Evolutionary conservation across 1,284 basidiomycete species (phyloP), one percentile per base, ranked within the genome.

Genomic region (Cutaneotrichosporon sp.): DNA sequence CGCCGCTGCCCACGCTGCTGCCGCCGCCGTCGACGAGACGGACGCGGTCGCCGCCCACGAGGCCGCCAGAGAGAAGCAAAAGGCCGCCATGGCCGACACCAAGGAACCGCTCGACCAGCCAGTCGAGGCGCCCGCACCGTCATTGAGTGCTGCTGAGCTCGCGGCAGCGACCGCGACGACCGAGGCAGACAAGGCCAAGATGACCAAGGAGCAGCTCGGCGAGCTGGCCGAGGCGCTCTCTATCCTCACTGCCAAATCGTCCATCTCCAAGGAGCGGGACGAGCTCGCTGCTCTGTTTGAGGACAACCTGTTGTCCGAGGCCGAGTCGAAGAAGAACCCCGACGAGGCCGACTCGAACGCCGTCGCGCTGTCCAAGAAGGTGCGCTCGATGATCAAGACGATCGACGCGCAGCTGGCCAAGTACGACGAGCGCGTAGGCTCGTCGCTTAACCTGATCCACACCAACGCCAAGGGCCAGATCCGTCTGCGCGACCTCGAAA

Each of bases 181-280:
- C 61, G 48, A 56, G 50, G 46, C 51, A 43, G 81, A 82, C 48
- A 83, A 88, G 62, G 90, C 90, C 30, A 85, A 90, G 51, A 97
- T 98, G 94, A 98, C 92, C 5, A 84, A 89, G 35, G 94, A 98
- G 71, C 96, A 98, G 71, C 81, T 98, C 21, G 86, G 86, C 66
- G 94, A 99, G 75, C 83, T 98, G 41, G 87, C 88, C 43, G 92
- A 96, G 67, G 91, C 94, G 1, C 79, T 98, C 48, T 86, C 87
- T 8, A 83, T 98, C 64, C 80, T 97, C 47, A 93, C 90, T 17
- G 87, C 94, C 56, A 94, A 90, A 74, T 97, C 91, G n/a, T 91
- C 87, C 58, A 94, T 98, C 41, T 81, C 97, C 58, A 93, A 97
- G 77, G 94, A 99, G 77, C 85, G 94, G 47, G 85, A 88, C 64